Base-by-base conservation (phyloP, 192 early-diverging fungal genomes). In the Mortierella alpina region DNA sequence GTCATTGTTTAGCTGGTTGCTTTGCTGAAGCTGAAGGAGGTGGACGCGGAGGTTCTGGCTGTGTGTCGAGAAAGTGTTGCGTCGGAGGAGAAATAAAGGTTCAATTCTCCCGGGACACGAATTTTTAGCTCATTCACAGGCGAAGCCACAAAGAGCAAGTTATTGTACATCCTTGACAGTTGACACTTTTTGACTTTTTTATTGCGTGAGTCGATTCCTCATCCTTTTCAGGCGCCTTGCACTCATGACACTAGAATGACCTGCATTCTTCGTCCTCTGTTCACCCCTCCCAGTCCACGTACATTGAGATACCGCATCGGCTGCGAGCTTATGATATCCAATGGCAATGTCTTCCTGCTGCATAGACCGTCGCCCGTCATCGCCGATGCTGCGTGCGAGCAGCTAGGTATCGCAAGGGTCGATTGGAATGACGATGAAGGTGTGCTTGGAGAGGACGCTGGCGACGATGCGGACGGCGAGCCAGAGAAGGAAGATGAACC, bases 271-370 rank as follows among this genome's bases (percentile, higher is more conserved):
- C 74, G 66, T 7, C 73, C 66, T 57, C 66, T 55, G 31, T 48
- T 62, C 6, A 59, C 67, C n/a, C 74, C 74, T 56, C 74, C 74
- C 47, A 76, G 57, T 53, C 74, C 74, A 49, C 74, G 74, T 18
- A 76, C 74, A 31, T 52, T 76, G 39, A 76, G 55, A 62, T 69
- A 62, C 48, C 74, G 66, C 46, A 54, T 76, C 40, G 66, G 51
- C 20, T 69, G 66, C 4, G 66, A n/a, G 11, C 54, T 57, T 14
- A 62, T 41, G 3, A 52, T 42, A 39, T 76, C 74, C 47, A 75
- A 44, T 10, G 66, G 41, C 47, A 52, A 44, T 6, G 23, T 65
- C 71, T 13, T 65, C 71, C 63, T 65, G 39, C 39, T 42, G 41
- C 9, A 57, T 11, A 8, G 58, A 31, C 31, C 3, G 31, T 31